A percentile compares a stretch with the other conserved stretches of the same genome.
phyloP scores from a whole-genome alignment of 345 rosid species.

The Sonneratia alba region DNA sequence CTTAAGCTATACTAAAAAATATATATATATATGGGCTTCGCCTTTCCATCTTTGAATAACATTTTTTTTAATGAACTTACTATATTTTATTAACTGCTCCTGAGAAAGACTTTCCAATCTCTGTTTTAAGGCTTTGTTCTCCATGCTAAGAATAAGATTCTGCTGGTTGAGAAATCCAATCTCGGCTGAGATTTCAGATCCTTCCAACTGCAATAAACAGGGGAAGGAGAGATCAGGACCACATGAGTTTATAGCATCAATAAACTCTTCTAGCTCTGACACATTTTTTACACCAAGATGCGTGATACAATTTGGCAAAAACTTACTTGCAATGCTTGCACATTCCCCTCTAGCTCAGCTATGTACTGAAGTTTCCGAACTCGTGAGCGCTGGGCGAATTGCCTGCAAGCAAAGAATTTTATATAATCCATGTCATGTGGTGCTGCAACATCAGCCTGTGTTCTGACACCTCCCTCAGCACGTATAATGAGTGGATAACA shows the following conservation, averaged over 20 bases:
- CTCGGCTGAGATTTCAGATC: constrained; percentile 55
- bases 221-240: not conserved
- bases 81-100: constrained; percentile 53
- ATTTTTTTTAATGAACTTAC: constrained; percentile 20
- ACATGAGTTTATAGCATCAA: not conserved
- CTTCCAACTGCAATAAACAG: constrained; percentile 39
- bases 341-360: constrained; percentile 52
- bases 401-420: constrained; percentile 23
- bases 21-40: not conserved
- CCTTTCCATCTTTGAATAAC: not conserved
- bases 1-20: not conserved
- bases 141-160: constrained; percentile 53
- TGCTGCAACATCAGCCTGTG: too few species aligned
- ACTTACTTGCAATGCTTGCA: constrained; percentile 48
- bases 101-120: constrained; percentile 56
- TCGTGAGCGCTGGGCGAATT: constrained; percentile 52
- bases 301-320: not conserved
- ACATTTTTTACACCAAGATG: not conserved
- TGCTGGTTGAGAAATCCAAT: constrained; percentile 58
- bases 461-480: too few species aligned
- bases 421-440: not conserved
- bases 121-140: constrained; percentile 56
- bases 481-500: too few species aligned
- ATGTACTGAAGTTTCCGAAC: constrained; percentile 50
- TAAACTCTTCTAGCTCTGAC: not conserved